Evolutionary conservation across 2,329 filamentous ascomycete genomes (phyloP), one percentile per base, ranked within the genome.

Genomic region (Trichothecium sympodiale): DNA sequence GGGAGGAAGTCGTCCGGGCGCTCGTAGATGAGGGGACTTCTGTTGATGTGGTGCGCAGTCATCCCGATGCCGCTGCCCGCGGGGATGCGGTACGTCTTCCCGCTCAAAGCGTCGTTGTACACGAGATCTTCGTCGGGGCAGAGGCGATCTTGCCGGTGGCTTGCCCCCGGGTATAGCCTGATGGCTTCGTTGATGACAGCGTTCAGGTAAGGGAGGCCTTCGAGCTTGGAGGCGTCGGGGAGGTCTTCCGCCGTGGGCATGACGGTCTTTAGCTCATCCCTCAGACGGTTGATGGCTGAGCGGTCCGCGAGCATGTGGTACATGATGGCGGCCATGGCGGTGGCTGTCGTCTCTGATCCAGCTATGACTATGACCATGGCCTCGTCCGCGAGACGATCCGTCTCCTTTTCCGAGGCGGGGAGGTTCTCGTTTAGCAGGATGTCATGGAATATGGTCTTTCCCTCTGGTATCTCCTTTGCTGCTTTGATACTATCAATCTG

Each of bases 101-200:
- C 44, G 30, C 43, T 36, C 3, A 40, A 14, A 3, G 38, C 29
- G 15, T 43, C 17, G 20, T 25, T 25, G 33, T 54, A 58, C 2
- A 49, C 37, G 7, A 59, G 34, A n/a, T 49, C 41, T 4, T 47
- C 49, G 26, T 56, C 47, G 4, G 53, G 53, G 3, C 40, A 52
- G 39, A 43, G 50, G 35, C 43, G 56, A 37, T 36, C 52, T 42
- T 46, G 54, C 36, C 43, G 41, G 46, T 29, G 49, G 26, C 44
- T 43, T 1, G 59, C 53, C 1, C 56, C 59, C 6, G 60, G 62
- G 13, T 59, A 57, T 3, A 68, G 36, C 4, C 65, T 57, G 6
- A 67, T 41, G 0, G 54, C 45, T 40, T 65, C 61, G 23, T 50
- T 46, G 8, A 64, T 52, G 10, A 57, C 42, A 2, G 59, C 61